Percentiles rank a stretch among this genome's conserved stretches.
Conservation (phyloP, 306 rosid genomes). For the Mimosa bimucronata region DNA sequence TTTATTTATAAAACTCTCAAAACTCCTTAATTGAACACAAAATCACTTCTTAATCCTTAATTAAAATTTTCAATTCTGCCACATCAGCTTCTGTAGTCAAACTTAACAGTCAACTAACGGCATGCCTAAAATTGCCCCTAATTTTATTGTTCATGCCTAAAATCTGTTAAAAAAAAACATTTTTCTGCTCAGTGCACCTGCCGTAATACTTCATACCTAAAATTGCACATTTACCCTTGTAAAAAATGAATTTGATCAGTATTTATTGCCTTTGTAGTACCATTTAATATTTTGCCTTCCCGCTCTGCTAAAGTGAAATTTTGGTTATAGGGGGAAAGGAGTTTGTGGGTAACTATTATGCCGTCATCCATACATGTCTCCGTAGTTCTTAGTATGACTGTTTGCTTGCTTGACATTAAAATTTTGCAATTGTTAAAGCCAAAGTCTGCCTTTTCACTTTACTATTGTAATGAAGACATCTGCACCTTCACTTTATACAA, state of each 20-base stretch:
- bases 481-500: neutral
- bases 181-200: too few species aligned
- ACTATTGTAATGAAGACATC: neutral
- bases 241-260: neutral
- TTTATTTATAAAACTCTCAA: too few species aligned
- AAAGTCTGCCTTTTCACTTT: neutral
- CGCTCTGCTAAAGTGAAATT: neutral
- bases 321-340: neutral
- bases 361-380: slow-evolving; percentile 2
- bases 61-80: too few species aligned
- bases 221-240: too few species aligned
- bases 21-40: too few species aligned
- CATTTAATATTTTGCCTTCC: neutral
- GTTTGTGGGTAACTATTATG: neutral
- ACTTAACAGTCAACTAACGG: too few species aligned
- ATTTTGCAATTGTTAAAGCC: neutral
- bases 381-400: neutral
- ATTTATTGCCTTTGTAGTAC: neutral
- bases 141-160: too few species aligned
- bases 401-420: slow-evolving; percentile 5
- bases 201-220: too few species aligned
- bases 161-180: too few species aligned
- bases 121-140: too few species aligned
- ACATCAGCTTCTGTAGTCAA: too few species aligned
- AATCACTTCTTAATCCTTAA: too few species aligned